Base-by-base conservation (phyloP, 345 rosid genomes). In the Kandelia obovata region DNA sequence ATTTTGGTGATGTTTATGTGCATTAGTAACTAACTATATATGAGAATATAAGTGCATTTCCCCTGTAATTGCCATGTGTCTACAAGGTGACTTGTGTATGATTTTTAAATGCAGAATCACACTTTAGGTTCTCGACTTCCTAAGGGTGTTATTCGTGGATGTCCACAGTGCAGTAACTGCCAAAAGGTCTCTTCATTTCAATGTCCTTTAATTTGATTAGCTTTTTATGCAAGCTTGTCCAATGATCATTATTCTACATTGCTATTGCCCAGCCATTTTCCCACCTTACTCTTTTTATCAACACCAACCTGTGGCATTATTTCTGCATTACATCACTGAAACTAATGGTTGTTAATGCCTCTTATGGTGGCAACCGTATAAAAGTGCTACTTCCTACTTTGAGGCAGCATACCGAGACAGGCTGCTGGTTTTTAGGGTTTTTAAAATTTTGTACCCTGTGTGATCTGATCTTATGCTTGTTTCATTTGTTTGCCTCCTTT, bases 121-220 rank as follows among this genome's bases (percentile, higher is more conserved):
- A 69, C 37, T 32, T 58, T 19, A 57, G 81, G 77, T 84, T 78
- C 83, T 73, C 69, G 62, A 67, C 84, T 90, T 69, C 92, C 98
- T 23, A 87, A 86, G 78, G 99, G 98, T 2, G 96, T 92, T 69
- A 70, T 87, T 46, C 88, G 89, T 23, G 99, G 91, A 59, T 90
- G 96, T 76, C 81, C 84, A 53, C 80, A 85, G 37, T 90, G 98
- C 80, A 83, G 73, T 66, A 88, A 82, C 76, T 92, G 98, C 84
- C 98, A 87, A 70, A 95, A 92, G 99, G 99, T 95, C 82, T 9
- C 49, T 39, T 43, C 47, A 61, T 53, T 39, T 68, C 47, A 55
- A 53, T n/a, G n/a, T 25, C 56, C 39, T 62, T 25, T 58, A 25
- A 43, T 59, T 62, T 25, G n/a, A 34, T 53, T 32, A 61, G 60